phyloP scores from a whole-genome alignment of 306 rosid species.

The barrel medic (Medicago truncatula) region DNA sequence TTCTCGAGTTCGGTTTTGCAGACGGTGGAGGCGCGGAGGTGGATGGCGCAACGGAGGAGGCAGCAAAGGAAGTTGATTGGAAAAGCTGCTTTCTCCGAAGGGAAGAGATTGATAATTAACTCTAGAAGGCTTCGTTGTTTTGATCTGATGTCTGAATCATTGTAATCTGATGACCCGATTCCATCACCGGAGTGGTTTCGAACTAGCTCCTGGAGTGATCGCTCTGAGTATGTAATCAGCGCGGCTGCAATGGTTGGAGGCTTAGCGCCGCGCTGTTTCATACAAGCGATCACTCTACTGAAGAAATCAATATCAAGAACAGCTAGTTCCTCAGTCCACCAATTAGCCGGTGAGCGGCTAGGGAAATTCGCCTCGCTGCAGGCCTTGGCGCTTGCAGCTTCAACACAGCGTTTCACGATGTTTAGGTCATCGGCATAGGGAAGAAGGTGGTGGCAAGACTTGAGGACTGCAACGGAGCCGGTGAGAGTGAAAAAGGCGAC shows the following conservation, averaged over 20 bases:
- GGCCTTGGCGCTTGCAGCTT: conserved; percentile 58
- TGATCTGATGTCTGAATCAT: conserved; percentile 32
- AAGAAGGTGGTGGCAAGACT: conserved; percentile 64
- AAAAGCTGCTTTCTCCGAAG: conserved; percentile 70
- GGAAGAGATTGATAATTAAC: conserved; percentile 64
- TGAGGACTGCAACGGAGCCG: conserved; percentile 66
- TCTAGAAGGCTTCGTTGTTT: conserved; percentile 62
- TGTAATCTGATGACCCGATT: not conserved
- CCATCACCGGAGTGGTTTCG: conserved; percentile 80
- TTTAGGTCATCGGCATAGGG: conserved; percentile 62
- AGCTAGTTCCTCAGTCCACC: conserved; percentile 92
- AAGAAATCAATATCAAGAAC: conserved; percentile 59
- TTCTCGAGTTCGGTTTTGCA: conserved; percentile 77
- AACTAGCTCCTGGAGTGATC: conserved; percentile 74
- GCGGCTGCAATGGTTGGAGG: conserved; percentile 58
- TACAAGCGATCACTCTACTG: conserved; percentile 54
- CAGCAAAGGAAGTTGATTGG: conserved; percentile 88
- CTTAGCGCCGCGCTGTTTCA: conserved; percentile 72
- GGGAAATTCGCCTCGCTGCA: conserved; percentile 80
- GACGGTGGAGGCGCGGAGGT: conserved; percentile 54
- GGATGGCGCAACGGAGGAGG: conserved; percentile 74
- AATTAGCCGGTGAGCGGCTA: conserved; percentile 72
- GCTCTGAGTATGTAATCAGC: conserved; percentile 73
- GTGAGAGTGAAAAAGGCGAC: conserved; percentile 71
- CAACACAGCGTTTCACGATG: conserved; percentile 63